Conservation (phyloP, 2,329 filamentous ascomycete species). For the Claviceps pazoutovae region DNA sequence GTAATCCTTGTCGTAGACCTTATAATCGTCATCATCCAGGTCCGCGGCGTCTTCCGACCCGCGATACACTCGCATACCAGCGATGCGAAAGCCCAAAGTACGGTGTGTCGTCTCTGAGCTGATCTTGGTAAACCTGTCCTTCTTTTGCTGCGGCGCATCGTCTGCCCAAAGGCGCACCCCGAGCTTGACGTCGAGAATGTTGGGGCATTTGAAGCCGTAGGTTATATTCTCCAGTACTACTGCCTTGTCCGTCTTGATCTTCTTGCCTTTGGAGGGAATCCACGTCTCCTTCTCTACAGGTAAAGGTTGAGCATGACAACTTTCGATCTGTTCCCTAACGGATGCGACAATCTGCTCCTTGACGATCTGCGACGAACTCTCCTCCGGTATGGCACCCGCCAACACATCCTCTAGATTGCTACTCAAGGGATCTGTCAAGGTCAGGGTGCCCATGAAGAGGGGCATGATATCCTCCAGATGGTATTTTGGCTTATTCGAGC, state of each 20-base stretch:
- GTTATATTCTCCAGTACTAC: slow-evolving; percentile 79
- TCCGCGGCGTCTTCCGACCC: slow-evolving; percentile 37
- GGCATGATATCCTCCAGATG: slow-evolving; percentile 74
- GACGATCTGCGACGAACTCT: slow-evolving; percentile 18
- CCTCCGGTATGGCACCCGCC: slow-evolving; percentile 27
- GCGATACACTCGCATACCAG: slow-evolving; percentile 50
- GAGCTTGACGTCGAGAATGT: slow-evolving; percentile 87
- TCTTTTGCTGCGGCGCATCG: slow-evolving; percentile 45
- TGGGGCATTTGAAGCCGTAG: slow-evolving; percentile 67
- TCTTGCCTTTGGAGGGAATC: slow-evolving; percentile 36
- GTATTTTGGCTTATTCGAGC: slow-evolving; percentile 28
- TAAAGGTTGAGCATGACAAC: slow-evolving; percentile 6
- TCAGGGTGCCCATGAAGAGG: slow-evolving; percentile 66
- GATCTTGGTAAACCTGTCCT: slow-evolving; percentile 45
- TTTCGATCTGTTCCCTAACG: slow-evolving; percentile 19
- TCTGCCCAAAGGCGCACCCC: slow-evolving; percentile 80
- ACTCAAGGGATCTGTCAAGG: slow-evolving; percentile 44
- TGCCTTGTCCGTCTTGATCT: slow-evolving; percentile 63
- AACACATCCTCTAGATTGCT: slow-evolving; percentile 34
- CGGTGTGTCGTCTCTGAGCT: slow-evolving; percentile 44
- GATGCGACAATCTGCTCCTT: slow-evolving; percentile 21
- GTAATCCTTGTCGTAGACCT: slow-evolving; percentile 49
- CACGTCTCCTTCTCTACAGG: slow-evolving; percentile 20
- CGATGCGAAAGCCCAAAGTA: slow-evolving; percentile 47
- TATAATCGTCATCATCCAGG: slow-evolving; percentile 41